Base-by-base conservation (phyloP, 2,329 filamentous ascomycete species). In the Nigrospora sphaerica region DNA sequence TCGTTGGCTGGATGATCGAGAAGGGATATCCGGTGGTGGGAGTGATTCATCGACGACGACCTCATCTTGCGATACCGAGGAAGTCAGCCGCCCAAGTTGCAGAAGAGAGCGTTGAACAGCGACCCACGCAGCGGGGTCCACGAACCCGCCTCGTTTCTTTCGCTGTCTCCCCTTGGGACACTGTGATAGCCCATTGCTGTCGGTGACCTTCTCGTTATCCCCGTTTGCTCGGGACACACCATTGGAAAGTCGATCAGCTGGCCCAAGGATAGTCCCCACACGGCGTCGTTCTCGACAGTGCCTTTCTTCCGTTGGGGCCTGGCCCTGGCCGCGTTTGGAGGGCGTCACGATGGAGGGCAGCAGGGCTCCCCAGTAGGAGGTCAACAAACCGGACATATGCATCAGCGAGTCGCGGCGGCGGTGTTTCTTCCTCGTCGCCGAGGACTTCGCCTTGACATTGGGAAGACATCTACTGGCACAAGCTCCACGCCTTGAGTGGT, bases 41-140 rank as follows among this genome's bases (percentile, higher is more conserved):
- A 47, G 40, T 38, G 16, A 34, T 35, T 51, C 36, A 23, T 35
- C n/a, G 33, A 40, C 45, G 33, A 40, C 45, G 10, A 39, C 34
- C 7, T 54, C 52, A 12, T 57, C 54, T 3, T 54, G 45, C 7
- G 55, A 50, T 12, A 58, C 55, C 6, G 69, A 45, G 4, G 63
- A 65, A 36, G 70, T 63, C 31, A 75, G 49, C 2, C 66, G 69
- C 39, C 67, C 53, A 45, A 76, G 73, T 46, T 76, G 72, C 6
- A 62, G 64, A 32, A 76, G 59, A 37, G 64, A 70, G 44, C 71
- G 66, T 17, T 68, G 66, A 37, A 75, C 68, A 5, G 72, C 67
- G 47, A 72, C 67, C 49, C 71, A 67, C 13, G 70, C 63, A 11
- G 62, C 59, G 14, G 67, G 61, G 46, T 74, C 70, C 43, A 50